Evolutionary conservation across 176 grass and related monocot genomes (phyloP), one percentile per base, ranked within the genome.

Genomic region (Eremochloa ophiuroides): DNA sequence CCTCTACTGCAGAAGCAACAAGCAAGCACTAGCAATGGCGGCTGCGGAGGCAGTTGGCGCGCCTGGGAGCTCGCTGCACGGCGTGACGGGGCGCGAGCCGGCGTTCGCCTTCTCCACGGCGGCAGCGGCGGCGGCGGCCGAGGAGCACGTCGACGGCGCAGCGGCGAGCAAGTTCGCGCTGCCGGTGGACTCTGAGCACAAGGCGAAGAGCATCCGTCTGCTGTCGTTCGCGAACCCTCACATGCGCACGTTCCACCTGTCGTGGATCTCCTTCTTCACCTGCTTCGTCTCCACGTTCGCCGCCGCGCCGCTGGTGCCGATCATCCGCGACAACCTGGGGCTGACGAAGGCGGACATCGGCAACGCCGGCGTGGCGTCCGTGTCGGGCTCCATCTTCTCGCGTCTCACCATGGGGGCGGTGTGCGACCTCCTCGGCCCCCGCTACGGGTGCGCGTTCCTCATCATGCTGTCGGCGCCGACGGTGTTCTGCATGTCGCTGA

Each of bases 271-370:
- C 71, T 95, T 95, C 89, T 95, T 95, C 87, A 90, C 89, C 58
- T 95, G 93, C 70, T 90, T 95, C 48, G 82, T 95, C 10, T 95
- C 93, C 23, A 95, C 93, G 48, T 95, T 95, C 68, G 93, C 93
- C 0, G 93, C 93, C 2, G 93, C 93, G 1, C 93, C 93, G 8
- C 89, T 95, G 2, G 87, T 95, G 8, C 93, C 93, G 47, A 90
- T 92, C 85, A 92, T 95, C 82, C 85, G 89, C 22, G 93, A 95
- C 80, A 82, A 95, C 62, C 89, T 95, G 22, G 60, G 30, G 71
- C 93, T 95, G 37, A 83, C 27, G 39, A 95, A 95, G 89, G 73
- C 78, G 7, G 93, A 95, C 74, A 89, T 95, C 48, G 93, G 93
- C 62, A 95, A 95, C 88, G 89, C 89, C 0, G 93, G 93, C 0